These are phyloP conservation scores for Mycena rebaudengoi DNA, from an alignment of 768 basidiomycete genomes.

Conservation along the genomic window DNA sequence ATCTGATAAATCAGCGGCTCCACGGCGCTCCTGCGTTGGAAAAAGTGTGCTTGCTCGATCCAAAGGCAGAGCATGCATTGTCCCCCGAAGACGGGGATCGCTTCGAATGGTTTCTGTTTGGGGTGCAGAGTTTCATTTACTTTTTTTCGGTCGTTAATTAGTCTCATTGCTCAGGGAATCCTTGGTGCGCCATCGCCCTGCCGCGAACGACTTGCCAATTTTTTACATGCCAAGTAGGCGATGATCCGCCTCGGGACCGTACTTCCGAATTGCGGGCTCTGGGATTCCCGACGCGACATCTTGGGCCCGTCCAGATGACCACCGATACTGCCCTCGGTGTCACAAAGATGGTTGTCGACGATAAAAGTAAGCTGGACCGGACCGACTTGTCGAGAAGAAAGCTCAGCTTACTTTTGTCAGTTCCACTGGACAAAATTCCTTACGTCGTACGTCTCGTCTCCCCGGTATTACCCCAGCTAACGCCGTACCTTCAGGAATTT, in stretches of 20 bases:
- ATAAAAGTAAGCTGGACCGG: slow-evolving; percentile 57
- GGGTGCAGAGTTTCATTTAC: slow-evolving; percentile 40
- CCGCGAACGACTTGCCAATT: neutral
- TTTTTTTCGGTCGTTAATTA: neutral
- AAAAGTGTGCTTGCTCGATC: slow-evolving; percentile 92
- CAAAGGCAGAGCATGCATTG: slow-evolving; percentile 76
- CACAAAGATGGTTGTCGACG: slow-evolving; percentile 82
- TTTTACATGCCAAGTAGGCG: slow-evolving; percentile 59
- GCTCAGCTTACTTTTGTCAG: slow-evolving; percentile 36
- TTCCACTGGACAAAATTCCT: slow-evolving; percentile 74
- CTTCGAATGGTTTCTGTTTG: slow-evolving; percentile 93
- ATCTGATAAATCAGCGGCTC: slow-evolving; percentile 57
- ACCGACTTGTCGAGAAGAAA: neutral
- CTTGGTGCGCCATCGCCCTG: slow-evolving; percentile 10
- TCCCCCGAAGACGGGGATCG: slow-evolving; percentile 79
- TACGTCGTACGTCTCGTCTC: slow-evolving; percentile 64
- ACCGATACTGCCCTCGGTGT: slow-evolving; percentile 97
- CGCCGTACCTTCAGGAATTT: slow-evolving; percentile 64
- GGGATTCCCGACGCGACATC: slow-evolving; percentile 87
- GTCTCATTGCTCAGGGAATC: slow-evolving; percentile 6
- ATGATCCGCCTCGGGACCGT: slow-evolving; percentile 95
- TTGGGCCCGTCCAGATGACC: slow-evolving; percentile 95
- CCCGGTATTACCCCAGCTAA: neutral
- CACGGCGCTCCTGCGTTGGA: slow-evolving; percentile 51
- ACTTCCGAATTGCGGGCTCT: slow-evolving; percentile 87